phyloP scores from a whole-genome alignment of 2,329 filamentous ascomycete species.

The Coniochaeta pulveracea region DNA sequence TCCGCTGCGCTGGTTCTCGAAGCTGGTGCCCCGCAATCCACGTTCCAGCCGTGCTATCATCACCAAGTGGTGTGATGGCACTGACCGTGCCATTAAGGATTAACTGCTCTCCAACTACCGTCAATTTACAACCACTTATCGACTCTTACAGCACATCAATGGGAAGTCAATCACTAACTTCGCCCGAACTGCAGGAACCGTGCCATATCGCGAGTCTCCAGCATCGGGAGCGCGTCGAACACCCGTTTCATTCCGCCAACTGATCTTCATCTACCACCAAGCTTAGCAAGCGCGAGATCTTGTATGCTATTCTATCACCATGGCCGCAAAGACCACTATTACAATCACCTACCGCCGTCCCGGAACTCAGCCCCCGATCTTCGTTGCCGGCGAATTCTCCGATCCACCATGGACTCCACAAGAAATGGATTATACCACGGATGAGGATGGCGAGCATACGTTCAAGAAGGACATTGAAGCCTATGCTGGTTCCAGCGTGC shows the following conservation, averaged over 20 bases:
- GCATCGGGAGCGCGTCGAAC: not conserved
- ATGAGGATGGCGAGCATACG: conserved; percentile 39
- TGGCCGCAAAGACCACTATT: conserved; percentile 29
- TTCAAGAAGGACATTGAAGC: conserved; percentile 47
- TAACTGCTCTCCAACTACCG: no score
- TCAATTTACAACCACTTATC: no score
- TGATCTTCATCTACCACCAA: not conserved
- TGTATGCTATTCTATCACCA: conserved; percentile 10
- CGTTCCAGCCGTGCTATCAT: not conserved
- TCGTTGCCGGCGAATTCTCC: conserved; percentile 58
- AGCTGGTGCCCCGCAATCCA: conserved; percentile 2
- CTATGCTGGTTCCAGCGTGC: conserved; percentile 46
- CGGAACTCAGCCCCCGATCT: conserved; percentile 55
- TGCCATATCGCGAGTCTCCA: not conserved
- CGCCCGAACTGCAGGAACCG: not conserved
- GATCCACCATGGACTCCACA: conserved; percentile 53
- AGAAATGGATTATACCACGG: conserved; percentile 49
- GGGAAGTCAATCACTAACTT: not conserved
- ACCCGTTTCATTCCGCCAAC: not conserved
- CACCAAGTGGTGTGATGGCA: conserved; percentile 3
- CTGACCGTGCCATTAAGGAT: no score
- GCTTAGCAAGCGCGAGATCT: not conserved
- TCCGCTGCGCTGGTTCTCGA: no score
- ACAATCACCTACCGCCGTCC: conserved; percentile 50
- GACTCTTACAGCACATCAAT: no score